These are phyloP conservation scores for Fusarium acutatum DNA, from an alignment of 2,329 filamentous ascomycete species.

Conservation along the genomic window DNA sequence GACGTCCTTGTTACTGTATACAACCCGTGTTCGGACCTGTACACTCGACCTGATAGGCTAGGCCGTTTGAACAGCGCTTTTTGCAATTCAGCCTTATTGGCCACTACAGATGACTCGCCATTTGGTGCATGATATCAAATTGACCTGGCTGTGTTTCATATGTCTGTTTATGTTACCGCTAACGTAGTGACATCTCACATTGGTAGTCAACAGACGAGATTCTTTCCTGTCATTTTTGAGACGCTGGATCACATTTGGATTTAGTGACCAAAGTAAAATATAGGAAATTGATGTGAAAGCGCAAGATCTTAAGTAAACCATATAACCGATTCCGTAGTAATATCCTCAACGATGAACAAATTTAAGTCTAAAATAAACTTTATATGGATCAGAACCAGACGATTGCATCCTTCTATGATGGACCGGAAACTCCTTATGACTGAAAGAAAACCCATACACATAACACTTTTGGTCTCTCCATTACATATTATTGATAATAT, in stretches of 20 bases:
- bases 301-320: not conserved
- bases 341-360: not conserved
- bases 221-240: not conserved
- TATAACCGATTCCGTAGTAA: not conserved
- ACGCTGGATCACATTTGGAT: not conserved
- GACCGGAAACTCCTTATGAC: not conserved
- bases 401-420: not conserved
- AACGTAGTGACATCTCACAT: not conserved
- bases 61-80: not conserved
- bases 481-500: not conserved
- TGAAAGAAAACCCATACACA: not conserved
- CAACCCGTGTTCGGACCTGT: not conserved
- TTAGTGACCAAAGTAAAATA: not conserved
- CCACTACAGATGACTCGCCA: not conserved
- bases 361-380: not conserved
- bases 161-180: not conserved
- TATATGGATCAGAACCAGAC: not conserved
- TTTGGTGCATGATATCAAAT: not conserved
- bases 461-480: not conserved
- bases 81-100: not conserved
- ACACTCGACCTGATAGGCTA: not conserved
- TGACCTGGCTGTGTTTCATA: not conserved
- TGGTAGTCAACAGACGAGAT: not conserved
- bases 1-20: not conserved
- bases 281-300: not conserved